Evolutionary conservation across 352 stramenopile species (phyloP), one percentile per base, ranked within the genome.

Genomic region (Thraustochytrium striatum): DNA sequence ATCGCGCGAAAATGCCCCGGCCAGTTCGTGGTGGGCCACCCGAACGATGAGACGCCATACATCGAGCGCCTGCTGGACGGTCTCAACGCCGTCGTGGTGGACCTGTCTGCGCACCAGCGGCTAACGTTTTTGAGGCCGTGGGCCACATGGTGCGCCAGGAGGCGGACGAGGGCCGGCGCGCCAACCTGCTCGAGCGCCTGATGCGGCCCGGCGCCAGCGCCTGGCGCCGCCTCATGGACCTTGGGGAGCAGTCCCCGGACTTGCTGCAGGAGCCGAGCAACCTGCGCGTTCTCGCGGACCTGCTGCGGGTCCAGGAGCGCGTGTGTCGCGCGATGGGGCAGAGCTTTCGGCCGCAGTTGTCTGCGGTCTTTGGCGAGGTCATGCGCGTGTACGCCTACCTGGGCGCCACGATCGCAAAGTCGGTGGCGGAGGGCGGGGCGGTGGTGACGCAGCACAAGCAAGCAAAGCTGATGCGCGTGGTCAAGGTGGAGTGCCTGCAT

Each of bases 331-430:
- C 94, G 11, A 92, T 98, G 73, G 95, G 94, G 28, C 86, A 89
- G 3, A 55, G 96, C 43, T 90, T 98, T 83, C 96, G 96, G 57
- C 92, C 92, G 78, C 96, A 99, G 87, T 92, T 99, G 81, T 92
- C 93, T 81, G 93, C 90, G 72, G 96, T 99, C 83, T 99, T 98
- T 85, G 89, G 97, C 72, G 96, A 99, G 83, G 94, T 99, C 88
- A 87, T 99, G 30, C 98, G 98, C 83, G 92, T 99, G 16, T 99
- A 99, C 85, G 94, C 93, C 79, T 92, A 96, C 28, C 99, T 99
- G 85, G 97, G 92, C n/a, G 92, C 98, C 85, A 88, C 93, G 57
- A 98, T 99, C 85, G 92, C 90, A 9, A 82, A 86, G 58, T 88
- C 92, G 43, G 90, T 98, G 5, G 87, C 91, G 32, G 86, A 94